Evolutionary conservation across 78 protist species (phyloP).

Genomic region (Anaeramoeba flamelloides): DNA sequence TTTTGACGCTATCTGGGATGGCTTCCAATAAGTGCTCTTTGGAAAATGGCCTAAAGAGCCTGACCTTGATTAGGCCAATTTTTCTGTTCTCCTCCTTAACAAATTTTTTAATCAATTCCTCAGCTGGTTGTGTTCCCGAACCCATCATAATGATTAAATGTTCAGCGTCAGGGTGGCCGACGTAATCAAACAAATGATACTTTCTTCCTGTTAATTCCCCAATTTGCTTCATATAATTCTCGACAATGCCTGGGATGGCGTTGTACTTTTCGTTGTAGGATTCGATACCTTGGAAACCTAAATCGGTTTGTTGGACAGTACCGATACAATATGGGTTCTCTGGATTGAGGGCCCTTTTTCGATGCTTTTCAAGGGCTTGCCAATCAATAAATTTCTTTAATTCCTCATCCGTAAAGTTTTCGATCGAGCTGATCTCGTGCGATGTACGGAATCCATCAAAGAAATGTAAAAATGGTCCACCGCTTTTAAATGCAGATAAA

Average conservation of each 20-base stretch:
- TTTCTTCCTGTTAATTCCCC: conserved; percentile 23
- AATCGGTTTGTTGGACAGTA: conserved; percentile 19
- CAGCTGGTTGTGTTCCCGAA: conserved; percentile 10
- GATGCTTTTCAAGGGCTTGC: conserved; percentile 20
- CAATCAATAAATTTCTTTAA: no score
- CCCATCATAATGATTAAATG: conserved; percentile 41
- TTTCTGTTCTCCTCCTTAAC: conserved; percentile 14
- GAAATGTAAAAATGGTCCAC: conserved; percentile 46
- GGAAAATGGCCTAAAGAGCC: conserved; percentile 49
- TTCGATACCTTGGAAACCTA: conserved; percentile 28
- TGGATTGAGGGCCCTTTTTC: conserved; percentile 34
- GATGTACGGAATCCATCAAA: conserved; percentile 49
- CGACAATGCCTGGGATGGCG: conserved; percentile 25
- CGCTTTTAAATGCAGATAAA: conserved; percentile 19
- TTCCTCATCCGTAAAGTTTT: no score
- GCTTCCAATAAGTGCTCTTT: conserved; percentile 22
- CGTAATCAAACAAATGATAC: conserved; percentile 32
- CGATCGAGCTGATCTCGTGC: conserved; percentile 30
- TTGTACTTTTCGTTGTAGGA: conserved; percentile 23
- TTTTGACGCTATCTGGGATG: conserved; percentile 23
- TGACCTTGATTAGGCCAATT: conserved; percentile 38
- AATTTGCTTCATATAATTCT: conserved; percentile 26
- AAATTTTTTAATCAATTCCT: conserved; percentile 19
- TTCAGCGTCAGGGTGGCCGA: conserved; percentile 38
- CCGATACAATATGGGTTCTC: conserved; percentile 29